These are phyloP conservation scores for Fusarium virguliforme DNA, from an alignment of 2,329 filamentous ascomycete genomes.

Conservation along the genomic window DNA sequence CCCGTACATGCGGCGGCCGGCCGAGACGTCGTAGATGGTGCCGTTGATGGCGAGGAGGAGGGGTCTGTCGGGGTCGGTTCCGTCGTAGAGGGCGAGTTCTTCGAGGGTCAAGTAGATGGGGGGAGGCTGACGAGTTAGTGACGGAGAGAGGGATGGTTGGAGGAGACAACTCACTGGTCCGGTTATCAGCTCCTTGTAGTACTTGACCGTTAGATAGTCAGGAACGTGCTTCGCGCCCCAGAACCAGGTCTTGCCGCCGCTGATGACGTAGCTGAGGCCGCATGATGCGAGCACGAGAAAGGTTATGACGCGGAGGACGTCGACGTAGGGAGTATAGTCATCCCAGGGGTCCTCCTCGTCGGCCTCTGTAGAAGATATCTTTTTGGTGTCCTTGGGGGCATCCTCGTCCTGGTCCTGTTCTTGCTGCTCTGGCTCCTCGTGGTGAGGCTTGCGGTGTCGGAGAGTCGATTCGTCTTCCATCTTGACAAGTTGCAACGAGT, in stretches of 20 bases:
- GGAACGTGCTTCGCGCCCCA: conserved; percentile 77
- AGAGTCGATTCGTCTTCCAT: conserved; percentile 61
- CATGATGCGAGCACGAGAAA: conserved; percentile 78
- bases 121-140: conserved; percentile 59
- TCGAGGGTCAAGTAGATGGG: conserved; percentile 81
- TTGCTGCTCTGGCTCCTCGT: conserved; percentile 32
- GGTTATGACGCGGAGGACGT: conserved; percentile 78
- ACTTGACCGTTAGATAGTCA: conserved; percentile 72
- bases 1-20: conserved; percentile 79
- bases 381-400: conserved; percentile 41
- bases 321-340: conserved; percentile 68
- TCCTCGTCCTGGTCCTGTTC: neutral
- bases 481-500: conserved; percentile 25
- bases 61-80: conserved; percentile 80
- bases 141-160: neutral
- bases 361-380: conserved; percentile 40
- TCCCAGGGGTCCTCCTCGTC: conserved; percentile 68
- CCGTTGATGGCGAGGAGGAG: conserved; percentile 94
- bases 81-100: conserved; percentile 83
- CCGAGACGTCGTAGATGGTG: conserved; percentile 87
- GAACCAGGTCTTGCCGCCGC: conserved; percentile 77
- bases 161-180: conserved; percentile 45
- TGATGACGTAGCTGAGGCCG: conserved; percentile 83
- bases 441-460: conserved; percentile 63
- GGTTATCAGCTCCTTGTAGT: conserved; percentile 65